Percentiles rank a stretch among this genome's conserved stretches.
Conservation (phyloP, 306 rosid species). For the Vigna unguiculata region DNA sequence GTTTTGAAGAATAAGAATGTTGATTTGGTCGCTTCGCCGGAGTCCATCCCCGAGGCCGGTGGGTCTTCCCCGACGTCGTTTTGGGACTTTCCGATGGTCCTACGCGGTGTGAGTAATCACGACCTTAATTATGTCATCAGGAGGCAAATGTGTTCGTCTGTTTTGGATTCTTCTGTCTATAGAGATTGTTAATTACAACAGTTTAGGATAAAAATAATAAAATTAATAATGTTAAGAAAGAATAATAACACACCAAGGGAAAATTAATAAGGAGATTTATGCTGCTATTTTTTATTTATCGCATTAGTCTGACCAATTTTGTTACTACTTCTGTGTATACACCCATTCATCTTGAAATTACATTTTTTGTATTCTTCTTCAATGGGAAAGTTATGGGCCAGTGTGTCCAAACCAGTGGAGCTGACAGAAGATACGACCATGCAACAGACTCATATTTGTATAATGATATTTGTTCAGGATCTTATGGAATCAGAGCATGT, state of each 20-base stretch:
- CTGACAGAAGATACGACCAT: conserved; percentile 40
- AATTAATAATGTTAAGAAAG: neutral
- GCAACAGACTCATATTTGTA: neutral
- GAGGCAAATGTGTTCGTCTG: conserved; percentile 65
- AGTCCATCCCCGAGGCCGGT: conserved; percentile 62
- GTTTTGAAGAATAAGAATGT: conserved; percentile 50
- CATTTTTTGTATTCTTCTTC: conserved; percentile 50
- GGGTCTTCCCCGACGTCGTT: conserved; percentile 45
- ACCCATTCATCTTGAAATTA: conserved; percentile 52
- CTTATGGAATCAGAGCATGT: conserved; percentile 13
- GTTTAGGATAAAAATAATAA: conserved; percentile 17
- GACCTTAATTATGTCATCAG: conserved; percentile 59
- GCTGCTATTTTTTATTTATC: conserved; percentile 34
- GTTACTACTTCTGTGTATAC: conserved; percentile 57
- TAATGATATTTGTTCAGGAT: neutral
- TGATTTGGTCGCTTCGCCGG: conserved; percentile 50
- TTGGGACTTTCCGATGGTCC: conserved; percentile 52
- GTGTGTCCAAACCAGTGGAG: conserved; percentile 11
- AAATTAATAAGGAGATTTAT: neutral
- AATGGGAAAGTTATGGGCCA: conserved; percentile 25
- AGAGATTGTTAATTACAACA: conserved; percentile 64
- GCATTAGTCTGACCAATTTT: conserved; percentile 35
- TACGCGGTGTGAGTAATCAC: conserved; percentile 54
- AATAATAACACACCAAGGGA: conserved; percentile 6
- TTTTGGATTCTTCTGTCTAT: conserved; percentile 79